Evolutionary conservation across 768 basidiomycete genomes (phyloP), one percentile per base, ranked within the genome.

Genomic region (Boletus patriciae): DNA sequence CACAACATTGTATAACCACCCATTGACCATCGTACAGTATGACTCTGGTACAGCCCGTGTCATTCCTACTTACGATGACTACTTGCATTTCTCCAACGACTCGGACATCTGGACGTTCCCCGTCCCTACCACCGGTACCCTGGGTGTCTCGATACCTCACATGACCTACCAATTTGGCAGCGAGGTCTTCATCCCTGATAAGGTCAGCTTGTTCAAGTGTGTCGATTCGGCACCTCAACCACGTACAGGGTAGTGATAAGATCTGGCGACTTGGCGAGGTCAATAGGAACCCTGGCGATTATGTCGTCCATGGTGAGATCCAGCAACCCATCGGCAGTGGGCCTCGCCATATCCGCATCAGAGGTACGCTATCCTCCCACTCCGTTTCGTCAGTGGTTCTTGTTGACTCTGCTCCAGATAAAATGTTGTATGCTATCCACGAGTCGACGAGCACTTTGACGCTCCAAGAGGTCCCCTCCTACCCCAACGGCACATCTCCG

Each of bases 161-260:
- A 85, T 86, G 85, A 76, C 80, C 0, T 68, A 85, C 31, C 77
- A 86, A 69, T 74, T 83, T 62, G 74, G 74, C 6, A 65, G 64
- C 9, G 87, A 89, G 61, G 64, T 90, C 10, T 77, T 88, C 59
- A 74, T 89, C 9, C 81, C 87, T 0, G 88, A 88, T 70, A 73
- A 87, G 66, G 87, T 86, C 52, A 51, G 80, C 67, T 33, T 44
- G 3, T 43, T 15, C 40, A 15, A 18, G 29, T 16, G 12, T 18
- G 19, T 29, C 10, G 6, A 21, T 52, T 33, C 46, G 18, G 33
- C 5, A 9, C 25, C 46, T 54, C 37, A 52, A 34, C 48, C 23
- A 19, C 13, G 9, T 43, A 21, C 52, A 87, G 86, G 87, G 88
- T 27, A 80, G 70, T 1, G 87, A 90, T 70, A 85, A 77, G 55